Evolutionary conservation across 2,329 filamentous ascomycete genomes (phyloP).

Genomic region (Apiospora arundinis): DNA sequence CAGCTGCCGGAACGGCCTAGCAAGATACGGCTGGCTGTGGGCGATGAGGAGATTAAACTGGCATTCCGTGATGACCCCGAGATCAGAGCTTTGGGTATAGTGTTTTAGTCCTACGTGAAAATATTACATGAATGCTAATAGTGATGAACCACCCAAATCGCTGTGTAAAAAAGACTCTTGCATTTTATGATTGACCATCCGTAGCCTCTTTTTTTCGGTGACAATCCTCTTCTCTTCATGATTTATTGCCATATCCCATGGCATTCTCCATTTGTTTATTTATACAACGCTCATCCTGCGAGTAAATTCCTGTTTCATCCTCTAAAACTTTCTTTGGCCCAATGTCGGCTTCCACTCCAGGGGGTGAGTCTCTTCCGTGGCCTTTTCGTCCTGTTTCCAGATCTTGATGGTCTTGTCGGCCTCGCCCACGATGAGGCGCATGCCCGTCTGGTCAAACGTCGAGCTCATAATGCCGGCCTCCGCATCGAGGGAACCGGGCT

Average conservation of each 20-base stretch:
- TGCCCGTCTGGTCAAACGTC: conserved; percentile 86
- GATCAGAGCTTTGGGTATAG: conserved; percentile 78
- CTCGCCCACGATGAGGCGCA: conserved; percentile 91
- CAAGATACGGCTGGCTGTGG: conserved; percentile 83
- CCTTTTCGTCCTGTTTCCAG: conserved; percentile 92
- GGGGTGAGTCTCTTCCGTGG: conserved; percentile 89
- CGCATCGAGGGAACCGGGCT: conserved; percentile 91
- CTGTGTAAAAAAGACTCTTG: conserved; percentile 5
- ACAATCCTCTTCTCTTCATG: neutral
- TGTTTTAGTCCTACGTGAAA: conserved; percentile 36
- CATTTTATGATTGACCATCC: neutral
- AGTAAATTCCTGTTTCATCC: neutral
- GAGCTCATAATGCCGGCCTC: conserved; percentile 95
- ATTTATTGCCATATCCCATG: neutral
- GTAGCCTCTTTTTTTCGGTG: neutral
- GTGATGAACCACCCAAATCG: conserved; percentile 1
- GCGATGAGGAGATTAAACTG: conserved; percentile 88
- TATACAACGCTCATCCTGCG: neutral
- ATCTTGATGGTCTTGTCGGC: conserved; percentile 99
- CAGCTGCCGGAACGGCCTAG: conserved; percentile 84
- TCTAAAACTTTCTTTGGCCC: conserved; percentile 74
- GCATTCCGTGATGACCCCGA: conserved; percentile 90
- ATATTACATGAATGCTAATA: conserved; percentile 19
- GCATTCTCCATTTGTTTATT: neutral
- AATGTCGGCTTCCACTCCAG: conserved; percentile 89